phyloP scores from a whole-genome alignment of 2,329 filamentous ascomycete species.

The Drechslera avenae region DNA sequence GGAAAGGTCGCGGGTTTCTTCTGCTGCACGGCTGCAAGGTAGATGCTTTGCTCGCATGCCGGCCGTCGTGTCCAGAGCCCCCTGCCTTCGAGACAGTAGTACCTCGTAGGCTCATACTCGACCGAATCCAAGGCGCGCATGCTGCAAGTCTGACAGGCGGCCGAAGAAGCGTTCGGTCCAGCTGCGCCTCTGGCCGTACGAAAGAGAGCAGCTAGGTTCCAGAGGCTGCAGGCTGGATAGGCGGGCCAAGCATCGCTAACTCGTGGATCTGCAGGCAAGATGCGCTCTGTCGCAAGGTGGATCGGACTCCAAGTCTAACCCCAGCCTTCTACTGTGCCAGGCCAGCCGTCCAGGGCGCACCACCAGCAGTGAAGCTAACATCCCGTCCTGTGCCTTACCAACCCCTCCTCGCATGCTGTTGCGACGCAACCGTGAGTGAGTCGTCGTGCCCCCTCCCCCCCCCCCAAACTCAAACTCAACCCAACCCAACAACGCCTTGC shows the following conservation, averaged over 20 bases:
- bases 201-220: no score
- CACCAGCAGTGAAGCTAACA: conserved; percentile 35
- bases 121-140: conserved; percentile 8
- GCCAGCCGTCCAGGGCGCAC: conserved; percentile 29
- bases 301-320: conserved; percentile 33
- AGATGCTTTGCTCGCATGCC: conserved; percentile 12
- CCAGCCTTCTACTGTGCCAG: conserved; percentile 31
- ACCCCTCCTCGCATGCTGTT: conserved; percentile 37
- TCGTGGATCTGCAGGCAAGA: conserved; percentile 25
- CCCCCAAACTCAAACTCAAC: no score
- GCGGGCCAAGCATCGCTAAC: conserved; percentile 15
- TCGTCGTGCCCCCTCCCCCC: conserved; percentile 26
- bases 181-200: conserved; percentile 4
- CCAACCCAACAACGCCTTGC: no score
- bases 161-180: not conserved
- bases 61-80: conserved; percentile 11
- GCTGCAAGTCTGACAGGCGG: conserved; percentile 24
- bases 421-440: conserved; percentile 35
- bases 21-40: conserved; percentile 18
- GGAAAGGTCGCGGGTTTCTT: conserved; percentile 1
- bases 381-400: conserved; percentile 30
- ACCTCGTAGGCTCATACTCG: conserved; percentile 14
- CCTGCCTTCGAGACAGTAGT: conserved; percentile 18
- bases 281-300: conserved; percentile 25
- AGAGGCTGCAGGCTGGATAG: conserved; percentile 6